These are phyloP conservation scores for Hibiscus syriacus DNA, from an alignment of 345 rosid species.

Conservation along the genomic window DNA sequence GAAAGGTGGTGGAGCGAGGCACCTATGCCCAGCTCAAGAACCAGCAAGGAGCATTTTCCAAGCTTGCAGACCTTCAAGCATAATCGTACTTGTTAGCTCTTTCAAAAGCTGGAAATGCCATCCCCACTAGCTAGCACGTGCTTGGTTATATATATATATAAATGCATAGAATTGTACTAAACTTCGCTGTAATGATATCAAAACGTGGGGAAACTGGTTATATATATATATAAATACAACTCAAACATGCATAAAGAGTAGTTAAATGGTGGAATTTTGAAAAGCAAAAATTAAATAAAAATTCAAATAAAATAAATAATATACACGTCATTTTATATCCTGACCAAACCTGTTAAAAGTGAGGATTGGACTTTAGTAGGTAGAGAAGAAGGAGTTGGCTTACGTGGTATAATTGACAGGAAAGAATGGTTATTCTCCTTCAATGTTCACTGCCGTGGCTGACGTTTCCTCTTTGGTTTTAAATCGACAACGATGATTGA, in stretches of 20 bases:
- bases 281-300: not conserved
- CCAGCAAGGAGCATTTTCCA: conserved; percentile 51
- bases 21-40: conserved; percentile 47
- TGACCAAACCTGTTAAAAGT: conserved; percentile 25
- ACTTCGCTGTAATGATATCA: not conserved
- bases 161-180: not conserved
- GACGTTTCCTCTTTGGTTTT: conserved; percentile 32
- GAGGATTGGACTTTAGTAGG: conserved; percentile 15
- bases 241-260: not conserved
- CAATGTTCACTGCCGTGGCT: conserved; percentile 20
- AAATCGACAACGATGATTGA: conserved; percentile 57
- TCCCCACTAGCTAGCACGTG: not conserved
- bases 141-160: not conserved
- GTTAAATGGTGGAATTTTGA: too few species aligned
- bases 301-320: not conserved
- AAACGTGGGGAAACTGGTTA: not conserved
- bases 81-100: not conserved
- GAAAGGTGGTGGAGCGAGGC: conserved; percentile 57
- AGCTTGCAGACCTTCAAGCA: conserved; percentile 37
- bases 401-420: not conserved
- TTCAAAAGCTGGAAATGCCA: not conserved
- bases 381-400: conserved; percentile 5
- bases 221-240: not conserved
- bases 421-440: not conserved
- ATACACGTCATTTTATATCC: not conserved